These are phyloP conservation scores for Aspergillus sergii DNA, from an alignment of 2,329 filamentous ascomycete species.

Conservation along the genomic window DNA sequence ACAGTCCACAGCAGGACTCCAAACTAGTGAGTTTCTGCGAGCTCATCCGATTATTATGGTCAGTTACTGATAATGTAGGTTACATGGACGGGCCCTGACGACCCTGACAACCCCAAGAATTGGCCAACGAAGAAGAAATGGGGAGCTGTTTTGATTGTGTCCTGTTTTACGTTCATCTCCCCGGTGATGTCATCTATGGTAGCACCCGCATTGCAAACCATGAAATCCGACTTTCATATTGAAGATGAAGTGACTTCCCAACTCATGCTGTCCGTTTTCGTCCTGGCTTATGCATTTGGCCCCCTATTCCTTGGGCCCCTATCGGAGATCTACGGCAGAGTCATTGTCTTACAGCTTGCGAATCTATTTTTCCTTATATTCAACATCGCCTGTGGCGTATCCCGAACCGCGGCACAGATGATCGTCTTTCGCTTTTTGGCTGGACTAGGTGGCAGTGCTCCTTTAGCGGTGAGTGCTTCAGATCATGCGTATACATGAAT, in stretches of 20 bases:
- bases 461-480: conserved; percentile 48
- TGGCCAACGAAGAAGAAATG: conserved; percentile 61
- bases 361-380: conserved; percentile 61
- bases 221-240: conserved; percentile 59
- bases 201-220: conserved; percentile 53
- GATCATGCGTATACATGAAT: conserved; percentile 2
- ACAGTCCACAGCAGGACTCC: conserved; percentile 24
- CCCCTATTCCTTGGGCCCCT: conserved; percentile 56
- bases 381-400: conserved; percentile 62
- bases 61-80: conserved; percentile 30
- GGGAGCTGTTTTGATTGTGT: conserved; percentile 57
- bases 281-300: conserved; percentile 57
- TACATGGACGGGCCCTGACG: conserved; percentile 57
- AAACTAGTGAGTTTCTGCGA: conserved; percentile 26
- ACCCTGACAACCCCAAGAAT: conserved; percentile 53
- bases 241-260: conserved; percentile 47
- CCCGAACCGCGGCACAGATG: conserved; percentile 55
- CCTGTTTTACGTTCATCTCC: conserved; percentile 63
- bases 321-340: conserved; percentile 60
- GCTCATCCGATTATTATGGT: background rate
- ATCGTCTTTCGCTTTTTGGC: conserved; percentile 62
- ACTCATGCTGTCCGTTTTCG: conserved; percentile 58
- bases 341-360: conserved; percentile 56
- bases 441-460: conserved; percentile 61
- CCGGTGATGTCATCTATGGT: conserved; percentile 66